Percentiles rank a stretch among this genome's conserved stretches.
Conservation (phyloP, 2,329 filamentous ascomycete genomes). For the Grosmannia serpens region DNA sequence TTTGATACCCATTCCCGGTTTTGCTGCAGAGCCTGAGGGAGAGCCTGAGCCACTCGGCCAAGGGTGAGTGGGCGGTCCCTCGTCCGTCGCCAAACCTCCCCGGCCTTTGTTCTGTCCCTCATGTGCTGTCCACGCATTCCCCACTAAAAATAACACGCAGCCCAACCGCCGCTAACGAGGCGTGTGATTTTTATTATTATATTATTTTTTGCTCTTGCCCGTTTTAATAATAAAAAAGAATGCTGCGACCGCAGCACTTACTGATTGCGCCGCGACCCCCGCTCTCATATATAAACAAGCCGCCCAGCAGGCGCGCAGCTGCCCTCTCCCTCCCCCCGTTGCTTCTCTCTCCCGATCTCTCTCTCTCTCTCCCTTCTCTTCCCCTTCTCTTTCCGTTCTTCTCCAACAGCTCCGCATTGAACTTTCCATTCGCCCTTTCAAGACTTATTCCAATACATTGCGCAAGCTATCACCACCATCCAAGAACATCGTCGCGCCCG, state of each 20-base stretch:
- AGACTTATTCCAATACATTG: background rate
- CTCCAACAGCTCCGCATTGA: background rate
- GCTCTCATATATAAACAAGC: conserved; percentile 49
- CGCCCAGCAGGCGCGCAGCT: conserved; percentile 38
- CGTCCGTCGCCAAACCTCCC: background rate
- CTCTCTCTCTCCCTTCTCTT: conserved; percentile 1
- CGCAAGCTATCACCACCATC: conserved; percentile 5
- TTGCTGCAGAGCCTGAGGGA: background rate
- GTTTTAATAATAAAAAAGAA: conserved; percentile 2
- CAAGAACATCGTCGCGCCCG: conserved; percentile 10
- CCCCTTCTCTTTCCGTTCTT: background rate
- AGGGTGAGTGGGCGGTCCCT: background rate
- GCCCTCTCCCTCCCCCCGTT: conserved; percentile 28
- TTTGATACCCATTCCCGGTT: background rate
- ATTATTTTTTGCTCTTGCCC: conserved; percentile 1
- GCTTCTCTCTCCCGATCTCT: conserved; percentile 27
- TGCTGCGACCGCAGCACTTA: conserved; percentile 19
- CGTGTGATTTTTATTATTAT: conserved; percentile 13
- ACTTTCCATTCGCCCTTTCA: conserved; percentile 8
- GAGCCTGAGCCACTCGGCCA: background rate
- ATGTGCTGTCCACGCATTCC: background rate
- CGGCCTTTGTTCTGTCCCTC: background rate
- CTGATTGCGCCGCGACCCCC: conserved; percentile 46
- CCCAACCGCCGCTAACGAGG: conserved; percentile 5
- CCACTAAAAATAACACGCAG: conserved; percentile 3